Evolutionary conservation across 768 basidiomycete species (phyloP).

Genomic region (Termitomyces titanicus): DNA sequence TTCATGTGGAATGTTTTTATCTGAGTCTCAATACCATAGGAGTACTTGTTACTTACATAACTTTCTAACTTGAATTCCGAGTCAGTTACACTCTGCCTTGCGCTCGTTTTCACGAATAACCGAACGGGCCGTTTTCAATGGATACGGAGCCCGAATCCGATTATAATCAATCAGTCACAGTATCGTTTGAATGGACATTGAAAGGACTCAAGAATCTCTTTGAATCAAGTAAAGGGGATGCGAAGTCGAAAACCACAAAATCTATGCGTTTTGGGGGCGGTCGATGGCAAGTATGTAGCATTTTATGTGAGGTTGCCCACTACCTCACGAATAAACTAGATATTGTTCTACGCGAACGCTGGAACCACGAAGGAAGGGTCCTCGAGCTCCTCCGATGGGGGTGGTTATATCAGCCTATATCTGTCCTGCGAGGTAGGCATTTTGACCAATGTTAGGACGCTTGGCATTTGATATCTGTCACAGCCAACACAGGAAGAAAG

Average conservation of each 20-base stretch:
- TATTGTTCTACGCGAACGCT: constrained; percentile 83
- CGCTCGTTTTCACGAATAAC: too few species aligned
- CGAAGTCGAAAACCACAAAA: constrained; percentile 75
- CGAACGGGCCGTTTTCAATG: too few species aligned
- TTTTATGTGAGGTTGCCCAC: not conserved
- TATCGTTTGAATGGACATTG: constrained; percentile 78
- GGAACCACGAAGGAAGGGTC: constrained; percentile 53
- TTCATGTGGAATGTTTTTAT: too few species aligned
- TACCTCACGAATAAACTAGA: constrained; percentile 33
- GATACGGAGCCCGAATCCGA: constrained; percentile 28
- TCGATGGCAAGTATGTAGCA: constrained; percentile 60
- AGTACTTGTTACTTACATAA: too few species aligned
- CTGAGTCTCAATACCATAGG: too few species aligned
- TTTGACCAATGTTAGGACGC: not conserved
- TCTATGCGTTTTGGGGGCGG: constrained; percentile 76
- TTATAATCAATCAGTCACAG: constrained; percentile 49
- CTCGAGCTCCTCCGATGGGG: constrained; percentile 13
- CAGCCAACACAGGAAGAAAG: constrained; percentile 79
- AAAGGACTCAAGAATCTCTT: constrained; percentile 68
- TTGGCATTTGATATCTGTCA: not conserved
- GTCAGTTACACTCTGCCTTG: too few species aligned
- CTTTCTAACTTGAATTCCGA: too few species aligned
- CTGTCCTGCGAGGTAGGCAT: constrained; percentile 72
- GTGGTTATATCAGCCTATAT: constrained; percentile 70
- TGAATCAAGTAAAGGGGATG: constrained; percentile 74